These are phyloP conservation scores for Suhomyces bolitotheri DNA, from an alignment of 1,139 yeast genomes.

Conservation along the genomic window DNA sequence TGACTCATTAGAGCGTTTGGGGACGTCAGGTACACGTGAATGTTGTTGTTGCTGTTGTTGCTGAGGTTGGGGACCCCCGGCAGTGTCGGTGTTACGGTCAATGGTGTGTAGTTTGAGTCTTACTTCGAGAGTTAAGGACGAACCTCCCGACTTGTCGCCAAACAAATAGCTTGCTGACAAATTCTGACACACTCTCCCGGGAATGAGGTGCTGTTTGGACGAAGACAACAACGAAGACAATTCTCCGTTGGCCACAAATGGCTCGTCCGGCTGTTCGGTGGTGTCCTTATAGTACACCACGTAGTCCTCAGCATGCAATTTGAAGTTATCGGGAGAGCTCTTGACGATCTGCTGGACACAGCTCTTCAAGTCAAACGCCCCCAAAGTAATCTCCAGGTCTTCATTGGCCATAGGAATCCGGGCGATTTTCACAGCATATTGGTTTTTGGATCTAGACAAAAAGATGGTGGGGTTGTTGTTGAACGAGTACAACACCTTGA, in stretches of 20 bases:
- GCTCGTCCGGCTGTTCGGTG: conserved; percentile 72
- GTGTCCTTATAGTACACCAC: conserved; percentile 73
- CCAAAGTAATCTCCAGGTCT: conserved; percentile 44
- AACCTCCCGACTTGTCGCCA: conserved; percentile 43
- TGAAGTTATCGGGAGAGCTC: conserved; percentile 61
- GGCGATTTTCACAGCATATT: conserved; percentile 49
- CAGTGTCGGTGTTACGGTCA: conserved; percentile 22
- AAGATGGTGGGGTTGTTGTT: conserved; percentile 59
- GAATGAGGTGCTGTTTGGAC: conserved; percentile 43
- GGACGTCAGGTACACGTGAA: neutral
- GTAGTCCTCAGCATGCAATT: conserved; percentile 51
- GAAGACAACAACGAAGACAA: conserved; percentile 45
- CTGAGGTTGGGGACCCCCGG: conserved; percentile 7
- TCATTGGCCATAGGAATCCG: conserved; percentile 39
- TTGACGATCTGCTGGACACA: conserved; percentile 52
- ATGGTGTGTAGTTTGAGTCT: conserved; percentile 57
- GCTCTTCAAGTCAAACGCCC: conserved; percentile 55
- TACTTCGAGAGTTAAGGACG: conserved; percentile 64
- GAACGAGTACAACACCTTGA: conserved; percentile 62
- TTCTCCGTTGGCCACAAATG: conserved; percentile 71
- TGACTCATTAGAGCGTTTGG: conserved; percentile 10
- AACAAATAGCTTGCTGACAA: conserved; percentile 53
- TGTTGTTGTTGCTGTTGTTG: conserved; percentile 13
- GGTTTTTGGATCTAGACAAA: conserved; percentile 52
- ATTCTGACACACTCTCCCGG: conserved; percentile 74